A percentile compares a stretch with the other conserved stretches of the same genome.
Evolutionary conservation across 148 eudicot genomes (phyloP).

Genomic region (Camellia granthamiana): DNA sequence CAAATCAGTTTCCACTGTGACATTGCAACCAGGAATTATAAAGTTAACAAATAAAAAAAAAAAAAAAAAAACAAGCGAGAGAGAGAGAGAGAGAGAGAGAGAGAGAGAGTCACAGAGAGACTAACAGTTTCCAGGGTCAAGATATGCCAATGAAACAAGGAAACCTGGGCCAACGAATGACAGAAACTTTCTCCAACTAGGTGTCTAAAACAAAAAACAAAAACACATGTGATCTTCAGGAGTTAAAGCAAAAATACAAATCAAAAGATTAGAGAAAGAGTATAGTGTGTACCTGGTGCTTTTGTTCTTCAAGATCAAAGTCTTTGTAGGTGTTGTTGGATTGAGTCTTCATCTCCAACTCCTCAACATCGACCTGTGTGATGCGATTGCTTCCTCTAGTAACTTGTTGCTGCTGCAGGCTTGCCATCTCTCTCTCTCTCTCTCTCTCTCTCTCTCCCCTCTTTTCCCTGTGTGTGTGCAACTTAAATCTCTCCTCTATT

Average conservation of each 20-base stretch:
- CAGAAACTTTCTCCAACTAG: constrained; percentile 64
- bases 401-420: constrained; percentile 2
- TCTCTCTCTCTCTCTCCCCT: no score
- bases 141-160: constrained; percentile 65
- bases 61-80: no score
- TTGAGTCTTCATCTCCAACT: background rate
- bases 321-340: constrained; percentile 3
- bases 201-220: constrained; percentile 26
- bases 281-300: background rate
- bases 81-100: no score
- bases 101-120: background rate
- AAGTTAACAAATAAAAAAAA: background rate
- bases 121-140: constrained; percentile 82
- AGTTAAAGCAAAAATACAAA: background rate
- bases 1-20: constrained; percentile 86
- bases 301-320: constrained; percentile 27
- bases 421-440: no score
- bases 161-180: constrained; percentile 82
- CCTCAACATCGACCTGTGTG: constrained; percentile 26
- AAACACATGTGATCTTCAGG: no score
- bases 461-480: no score
- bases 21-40: background rate
- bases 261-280: background rate
- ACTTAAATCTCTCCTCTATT: no score
- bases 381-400: constrained; percentile 43